A percentile compares a stretch with the other conserved stretches of the same genome.
Conservation (phyloP, 768 basidiomycete genomes). For the Mycena metata region DNA sequence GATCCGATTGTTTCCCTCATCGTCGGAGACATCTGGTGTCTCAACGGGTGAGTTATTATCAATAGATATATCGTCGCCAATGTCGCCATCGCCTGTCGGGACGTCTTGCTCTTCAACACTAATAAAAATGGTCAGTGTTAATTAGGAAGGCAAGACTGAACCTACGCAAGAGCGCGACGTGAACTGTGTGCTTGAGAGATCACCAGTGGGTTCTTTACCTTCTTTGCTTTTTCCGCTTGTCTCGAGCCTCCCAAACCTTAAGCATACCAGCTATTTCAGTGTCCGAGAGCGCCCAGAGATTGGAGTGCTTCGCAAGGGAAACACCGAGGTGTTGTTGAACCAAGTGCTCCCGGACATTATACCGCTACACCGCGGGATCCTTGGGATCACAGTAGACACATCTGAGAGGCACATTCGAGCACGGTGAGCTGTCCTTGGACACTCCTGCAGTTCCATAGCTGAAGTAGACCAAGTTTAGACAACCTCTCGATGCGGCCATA, state of each 20-base stretch:
- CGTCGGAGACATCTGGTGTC: too few species aligned
- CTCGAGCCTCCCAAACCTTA: neutral
- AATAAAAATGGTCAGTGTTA: neutral
- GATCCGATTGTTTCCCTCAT: too few species aligned
- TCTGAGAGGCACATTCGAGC: slow-evolving; percentile 23
- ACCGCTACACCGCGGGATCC: slow-evolving; percentile 21
- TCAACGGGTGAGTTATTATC: too few species aligned
- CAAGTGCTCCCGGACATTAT: slow-evolving; percentile 21
- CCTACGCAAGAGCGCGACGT: neutral
- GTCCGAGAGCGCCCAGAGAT: neutral
- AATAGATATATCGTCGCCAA: too few species aligned
- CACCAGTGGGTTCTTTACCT: neutral
- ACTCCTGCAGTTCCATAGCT: neutral
- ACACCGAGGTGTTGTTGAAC: neutral
- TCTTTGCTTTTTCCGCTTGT: neutral
- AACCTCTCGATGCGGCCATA: neutral
- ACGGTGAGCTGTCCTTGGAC: neutral
- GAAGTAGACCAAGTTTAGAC: slow-evolving; percentile 6
- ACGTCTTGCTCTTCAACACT: too few species aligned
- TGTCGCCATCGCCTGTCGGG: too few species aligned
- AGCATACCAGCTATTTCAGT: neutral
- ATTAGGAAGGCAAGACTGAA: neutral
- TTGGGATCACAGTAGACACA: slow-evolving; percentile 8
- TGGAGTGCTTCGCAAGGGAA: neutral
- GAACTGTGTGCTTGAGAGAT: slow-evolving; percentile 12